Base-by-base conservation (phyloP, 2,329 filamentous ascomycete genomes). In the Xylaria sp. region DNA sequence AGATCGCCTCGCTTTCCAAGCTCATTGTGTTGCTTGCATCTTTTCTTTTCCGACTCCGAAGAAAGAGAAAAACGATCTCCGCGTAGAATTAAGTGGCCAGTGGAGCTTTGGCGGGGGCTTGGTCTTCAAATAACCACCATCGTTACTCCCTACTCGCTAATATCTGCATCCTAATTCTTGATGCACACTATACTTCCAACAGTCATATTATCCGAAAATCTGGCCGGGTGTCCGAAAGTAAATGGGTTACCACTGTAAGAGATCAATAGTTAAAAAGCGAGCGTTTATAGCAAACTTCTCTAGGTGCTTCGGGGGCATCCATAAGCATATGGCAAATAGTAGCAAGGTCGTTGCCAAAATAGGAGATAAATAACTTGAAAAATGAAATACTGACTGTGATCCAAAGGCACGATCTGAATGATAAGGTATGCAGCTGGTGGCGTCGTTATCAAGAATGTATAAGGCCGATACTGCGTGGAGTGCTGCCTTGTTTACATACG, bases 381-480 rank as follows among this genome's bases (percentile, higher is more conserved):
- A 13, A 13, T 5, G 2, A 36, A 11, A 54, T 54, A 54, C 51
- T 54, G 20, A 54, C 51, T 59, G 60, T 31, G 28, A 10, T 0
- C 57, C 65, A 7, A 23, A 31, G 6, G 49, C 46, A 11, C 33
- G 11, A 28, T 28, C 46, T 2, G 23, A 26, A 2, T 28, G 2
- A 38, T 65, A 65, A 15, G 68, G 46, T 31, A 60, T 49, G 51
- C 68, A 70, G 31, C 44, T 46, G 10, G 54, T 20, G 10, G 2
- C 3, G 11, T 31, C 13, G 13, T 31, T 4, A 17, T 31, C 23
- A 42, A 62, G 38, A 23, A 67, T 42, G 31, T 68, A 67, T n/a
- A 70, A 44, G 5, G 36, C 57, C 17, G 68, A 65, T 33, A 70
- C 68, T 6, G 15, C 44, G 44, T 15, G 57, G 20, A 70, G 57